These are phyloP conservation scores for Alternaria rosae DNA, from an alignment of 2,329 filamentous ascomycete genomes.

Conservation along the genomic window DNA sequence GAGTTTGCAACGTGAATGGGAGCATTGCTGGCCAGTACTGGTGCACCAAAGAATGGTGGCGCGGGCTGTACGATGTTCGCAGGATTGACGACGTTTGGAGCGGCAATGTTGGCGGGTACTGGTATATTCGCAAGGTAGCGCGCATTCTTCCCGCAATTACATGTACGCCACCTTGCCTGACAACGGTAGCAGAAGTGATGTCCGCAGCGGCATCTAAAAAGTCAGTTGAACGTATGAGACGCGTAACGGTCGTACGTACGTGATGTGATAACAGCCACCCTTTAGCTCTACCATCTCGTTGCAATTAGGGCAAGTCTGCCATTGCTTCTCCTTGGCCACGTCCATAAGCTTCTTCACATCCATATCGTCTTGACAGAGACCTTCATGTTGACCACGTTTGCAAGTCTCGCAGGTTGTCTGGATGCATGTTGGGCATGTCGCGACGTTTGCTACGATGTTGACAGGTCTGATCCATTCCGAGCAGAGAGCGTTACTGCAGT, in stretches of 20 bases:
- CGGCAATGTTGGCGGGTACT: not conserved
- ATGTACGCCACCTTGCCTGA: not conserved
- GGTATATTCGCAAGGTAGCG: no score
- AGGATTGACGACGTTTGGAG: not conserved
- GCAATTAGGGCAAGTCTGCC: not conserved
- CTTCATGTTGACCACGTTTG: not conserved
- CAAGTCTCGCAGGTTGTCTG: not conserved
- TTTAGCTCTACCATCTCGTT: not conserved
- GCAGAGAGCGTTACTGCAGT: not conserved
- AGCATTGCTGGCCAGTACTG: not conserved
- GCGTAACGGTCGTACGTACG: not conserved
- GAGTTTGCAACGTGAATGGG: no score
- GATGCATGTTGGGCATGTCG: not conserved
- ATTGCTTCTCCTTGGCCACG: not conserved
- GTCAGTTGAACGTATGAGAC: not conserved
- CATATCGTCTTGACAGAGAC: not conserved
- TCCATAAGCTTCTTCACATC: not conserved
- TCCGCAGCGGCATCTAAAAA: not conserved
- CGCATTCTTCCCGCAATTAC: no score
- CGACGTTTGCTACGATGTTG: not conserved
- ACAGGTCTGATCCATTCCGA: not conserved
- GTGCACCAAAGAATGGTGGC: not conserved
- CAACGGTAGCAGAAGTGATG: not conserved
- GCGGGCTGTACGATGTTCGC: not conserved
- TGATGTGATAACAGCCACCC: not conserved